A percentile compares a stretch with the other conserved stretches of the same genome.
phyloP scores from a whole-genome alignment of 352 stramenopile species.

The Blastocystis sp. region DNA sequence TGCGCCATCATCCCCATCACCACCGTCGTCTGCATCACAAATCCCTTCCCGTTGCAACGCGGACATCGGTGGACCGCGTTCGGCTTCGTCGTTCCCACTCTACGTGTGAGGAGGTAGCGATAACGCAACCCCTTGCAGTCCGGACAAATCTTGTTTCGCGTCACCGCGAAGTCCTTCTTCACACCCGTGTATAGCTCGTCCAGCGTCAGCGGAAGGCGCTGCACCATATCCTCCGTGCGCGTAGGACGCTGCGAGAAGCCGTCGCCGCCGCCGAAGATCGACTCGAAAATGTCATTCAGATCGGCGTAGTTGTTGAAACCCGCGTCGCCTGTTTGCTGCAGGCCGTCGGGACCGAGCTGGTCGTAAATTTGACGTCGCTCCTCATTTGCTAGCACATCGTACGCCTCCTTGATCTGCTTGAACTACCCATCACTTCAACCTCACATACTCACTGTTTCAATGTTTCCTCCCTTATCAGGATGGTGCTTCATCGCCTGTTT shows the following conservation, averaged over 20 bases:
- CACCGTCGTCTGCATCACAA: slow-evolving; percentile 41
- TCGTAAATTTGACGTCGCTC: slow-evolving; percentile 59
- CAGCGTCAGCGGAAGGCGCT: slow-evolving; percentile 32
- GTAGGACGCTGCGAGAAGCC: slow-evolving; percentile 31
- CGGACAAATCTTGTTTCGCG: slow-evolving; percentile 33
- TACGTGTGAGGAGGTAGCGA: background rate
- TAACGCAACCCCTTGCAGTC: slow-evolving; percentile 27
- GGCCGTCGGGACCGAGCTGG: slow-evolving; percentile 59
- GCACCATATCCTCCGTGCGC: slow-evolving; percentile 55
- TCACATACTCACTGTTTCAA: background rate
- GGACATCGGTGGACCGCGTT: slow-evolving; percentile 46
- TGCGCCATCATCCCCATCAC: slow-evolving; percentile 56
- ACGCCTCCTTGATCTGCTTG: slow-evolving; percentile 60
- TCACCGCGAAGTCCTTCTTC: slow-evolving; percentile 46
- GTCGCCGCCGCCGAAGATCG: slow-evolving; percentile 36
- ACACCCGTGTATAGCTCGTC: slow-evolving; percentile 45
- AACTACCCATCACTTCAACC: slow-evolving; percentile 44
- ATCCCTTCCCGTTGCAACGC: slow-evolving; percentile 46
- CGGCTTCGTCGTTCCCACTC: slow-evolving; percentile 37
- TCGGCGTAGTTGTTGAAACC: slow-evolving; percentile 24
- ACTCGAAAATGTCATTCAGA: slow-evolving; percentile 52
- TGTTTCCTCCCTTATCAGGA: slow-evolving; percentile 60
- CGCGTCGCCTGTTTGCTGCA: slow-evolving; percentile 43
- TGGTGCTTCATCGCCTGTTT: slow-evolving; percentile 61
- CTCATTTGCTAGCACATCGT: slow-evolving; percentile 60